These are phyloP conservation scores for Rhizoclosmatium globosum DNA, from an alignment of 192 early-diverging fungal genomes.

Conservation along the genomic window DNA sequence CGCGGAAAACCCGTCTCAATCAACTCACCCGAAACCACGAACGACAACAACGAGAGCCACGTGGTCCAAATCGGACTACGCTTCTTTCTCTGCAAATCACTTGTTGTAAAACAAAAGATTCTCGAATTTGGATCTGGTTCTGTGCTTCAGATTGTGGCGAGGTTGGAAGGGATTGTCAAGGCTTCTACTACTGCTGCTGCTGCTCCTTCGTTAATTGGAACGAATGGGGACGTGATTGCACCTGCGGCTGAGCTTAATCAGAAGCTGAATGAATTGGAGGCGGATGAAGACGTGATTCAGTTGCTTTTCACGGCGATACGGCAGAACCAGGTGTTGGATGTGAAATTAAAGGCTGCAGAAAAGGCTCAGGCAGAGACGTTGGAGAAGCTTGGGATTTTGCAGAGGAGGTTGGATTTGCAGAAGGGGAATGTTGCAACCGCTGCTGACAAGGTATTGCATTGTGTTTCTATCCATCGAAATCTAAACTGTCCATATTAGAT, in stretches of 20 bases:
- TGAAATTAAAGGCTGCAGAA: not conserved
- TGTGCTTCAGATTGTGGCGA: not conserved
- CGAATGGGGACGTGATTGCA: not conserved
- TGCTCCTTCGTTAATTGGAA: not conserved
- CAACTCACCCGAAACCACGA: too few species aligned
- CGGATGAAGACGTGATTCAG: slow-evolving; percentile 14
- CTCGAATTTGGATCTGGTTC: not conserved
- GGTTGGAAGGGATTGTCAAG: not conserved
- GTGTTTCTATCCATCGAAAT: not conserved
- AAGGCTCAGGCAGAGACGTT: not conserved
- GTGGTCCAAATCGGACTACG: slow-evolving; percentile 1
- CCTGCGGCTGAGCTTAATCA: not conserved
- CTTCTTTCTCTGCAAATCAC: not conserved
- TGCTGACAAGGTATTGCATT: slow-evolving; percentile 19
- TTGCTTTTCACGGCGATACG: slow-evolving; percentile 7
- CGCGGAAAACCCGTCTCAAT: not conserved
- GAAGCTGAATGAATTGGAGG: not conserved
- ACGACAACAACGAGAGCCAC: not conserved
- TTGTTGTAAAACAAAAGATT: not conserved
- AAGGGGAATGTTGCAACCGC: not conserved
- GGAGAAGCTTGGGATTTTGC: not conserved
- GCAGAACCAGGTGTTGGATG: slow-evolving; percentile 14
- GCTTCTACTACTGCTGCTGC: not conserved
- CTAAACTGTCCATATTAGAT: not conserved
- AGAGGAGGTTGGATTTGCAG: slow-evolving; percentile 3